These are phyloP conservation scores for Chalciporus sphaerocephalus DNA, from an alignment of 768 basidiomycete genomes.

Conservation along the genomic window DNA sequence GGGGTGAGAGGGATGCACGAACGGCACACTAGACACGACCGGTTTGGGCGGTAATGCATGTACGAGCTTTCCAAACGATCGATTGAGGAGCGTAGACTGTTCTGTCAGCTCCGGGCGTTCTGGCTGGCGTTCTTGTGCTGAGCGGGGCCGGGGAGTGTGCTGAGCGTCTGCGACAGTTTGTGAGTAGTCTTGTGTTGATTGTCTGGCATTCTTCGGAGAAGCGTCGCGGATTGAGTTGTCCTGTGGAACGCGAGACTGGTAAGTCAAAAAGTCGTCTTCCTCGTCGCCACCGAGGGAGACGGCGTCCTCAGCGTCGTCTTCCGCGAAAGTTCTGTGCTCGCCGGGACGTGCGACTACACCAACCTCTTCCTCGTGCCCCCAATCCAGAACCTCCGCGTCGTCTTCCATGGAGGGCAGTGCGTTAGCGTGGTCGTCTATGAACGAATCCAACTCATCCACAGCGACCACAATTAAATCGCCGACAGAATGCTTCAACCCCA, in stretches of 20 bases:
- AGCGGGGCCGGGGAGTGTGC: neutral
- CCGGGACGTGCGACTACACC: conserved; percentile 40
- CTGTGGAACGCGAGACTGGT: conserved; percentile 35
- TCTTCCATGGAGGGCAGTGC: conserved; percentile 47
- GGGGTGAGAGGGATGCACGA: conserved; percentile 52
- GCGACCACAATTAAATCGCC: conserved; percentile 3
- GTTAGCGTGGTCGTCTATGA: conserved; percentile 13
- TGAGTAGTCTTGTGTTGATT: conserved; percentile 13
- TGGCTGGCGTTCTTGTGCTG: conserved; percentile 4
- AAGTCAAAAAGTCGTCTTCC: conserved; percentile 55
- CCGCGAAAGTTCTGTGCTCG: conserved; percentile 29
- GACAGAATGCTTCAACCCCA: conserved; percentile 15
- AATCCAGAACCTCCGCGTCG: conserved; percentile 67
- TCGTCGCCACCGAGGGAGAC: conserved; percentile 74
- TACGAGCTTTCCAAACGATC: conserved; percentile 41
- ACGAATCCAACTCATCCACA: conserved; percentile 2
- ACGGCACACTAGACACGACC: conserved; percentile 45
- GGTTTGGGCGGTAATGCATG: conserved; percentile 71
- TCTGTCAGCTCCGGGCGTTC: conserved; percentile 16
- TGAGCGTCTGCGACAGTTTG: conserved; percentile 5
- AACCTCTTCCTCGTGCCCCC: conserved; percentile 54
- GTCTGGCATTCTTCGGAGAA: conserved; percentile 15
- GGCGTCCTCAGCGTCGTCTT: conserved; percentile 52
- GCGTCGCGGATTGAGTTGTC: conserved; percentile 12
- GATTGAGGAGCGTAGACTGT: conserved; percentile 24